These are phyloP conservation scores for Cryphonectria nitschkei DNA, from an alignment of 2,329 filamentous ascomycete species.

Conservation along the genomic window DNA sequence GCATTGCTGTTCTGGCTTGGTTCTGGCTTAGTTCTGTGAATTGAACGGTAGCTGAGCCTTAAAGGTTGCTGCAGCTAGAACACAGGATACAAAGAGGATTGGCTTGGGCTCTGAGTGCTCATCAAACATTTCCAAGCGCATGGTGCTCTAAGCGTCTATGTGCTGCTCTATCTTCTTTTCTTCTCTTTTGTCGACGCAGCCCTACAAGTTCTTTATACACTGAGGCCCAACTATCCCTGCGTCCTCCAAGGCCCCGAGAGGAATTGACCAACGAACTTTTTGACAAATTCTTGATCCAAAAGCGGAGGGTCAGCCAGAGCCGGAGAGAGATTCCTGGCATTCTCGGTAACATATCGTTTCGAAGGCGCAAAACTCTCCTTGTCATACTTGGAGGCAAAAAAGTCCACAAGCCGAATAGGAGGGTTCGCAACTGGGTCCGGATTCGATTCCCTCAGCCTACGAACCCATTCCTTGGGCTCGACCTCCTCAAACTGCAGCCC, in stretches of 20 bases:
- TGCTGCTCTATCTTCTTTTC: too few species aligned
- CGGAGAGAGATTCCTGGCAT: conserved; percentile 46
- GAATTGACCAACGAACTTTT: conserved; percentile 45
- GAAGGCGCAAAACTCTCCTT: conserved; percentile 50
- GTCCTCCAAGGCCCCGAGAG: conserved; percentile 43
- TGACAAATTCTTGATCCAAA: conserved; percentile 38
- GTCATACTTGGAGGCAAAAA: conserved; percentile 52
- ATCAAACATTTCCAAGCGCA: too few species aligned
- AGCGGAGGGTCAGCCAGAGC: conserved; percentile 44
- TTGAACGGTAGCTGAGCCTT: too few species aligned
- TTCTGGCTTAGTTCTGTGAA: too few species aligned
- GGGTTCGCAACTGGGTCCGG: conserved; percentile 52
- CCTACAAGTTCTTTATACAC: too few species aligned
- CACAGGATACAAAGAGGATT: too few species aligned
- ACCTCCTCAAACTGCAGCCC: conserved; percentile 52
- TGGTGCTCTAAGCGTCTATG: too few species aligned
- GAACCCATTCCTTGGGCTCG: conserved; percentile 48
- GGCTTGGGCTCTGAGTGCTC: too few species aligned
- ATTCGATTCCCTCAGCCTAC: conserved; percentile 46
- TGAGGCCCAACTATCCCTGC: too few species aligned
- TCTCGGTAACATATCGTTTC: conserved; percentile 46
- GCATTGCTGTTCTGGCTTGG: too few species aligned
- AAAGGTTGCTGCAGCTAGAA: too few species aligned
- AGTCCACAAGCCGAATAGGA: conserved; percentile 56
- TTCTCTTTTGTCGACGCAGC: too few species aligned